Evolutionary conservation across 148 eudicot species (phyloP).

Genomic region (Bassia scoparia): DNA sequence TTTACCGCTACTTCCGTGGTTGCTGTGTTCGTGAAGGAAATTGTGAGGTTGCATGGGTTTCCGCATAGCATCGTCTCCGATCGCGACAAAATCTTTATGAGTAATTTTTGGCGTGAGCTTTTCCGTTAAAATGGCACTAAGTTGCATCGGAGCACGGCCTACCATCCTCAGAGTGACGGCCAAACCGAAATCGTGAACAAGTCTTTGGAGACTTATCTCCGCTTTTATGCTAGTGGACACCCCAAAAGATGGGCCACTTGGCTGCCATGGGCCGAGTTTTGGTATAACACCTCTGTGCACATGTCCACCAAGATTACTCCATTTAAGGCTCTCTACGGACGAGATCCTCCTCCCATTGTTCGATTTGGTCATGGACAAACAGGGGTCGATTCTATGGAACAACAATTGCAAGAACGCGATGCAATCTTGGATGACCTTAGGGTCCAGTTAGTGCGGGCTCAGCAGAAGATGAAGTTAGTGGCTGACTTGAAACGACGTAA

Average conservation of each 20-base stretch:
- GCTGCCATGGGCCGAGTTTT: not conserved
- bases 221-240: not conserved
- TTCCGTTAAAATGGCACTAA: no score
- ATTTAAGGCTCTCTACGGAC: no score
- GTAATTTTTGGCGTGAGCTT: no score
- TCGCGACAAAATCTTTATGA: no score
- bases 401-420: not conserved
- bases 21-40: no score
- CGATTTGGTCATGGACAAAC: not conserved
- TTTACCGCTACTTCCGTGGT: no score
- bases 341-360: not conserved
- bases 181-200: not conserved
- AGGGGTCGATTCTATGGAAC: not conserved
- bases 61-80: no score
- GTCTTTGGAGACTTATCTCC: not conserved
- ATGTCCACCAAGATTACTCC: not conserved
- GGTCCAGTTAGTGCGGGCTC: not conserved
- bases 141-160: no score
- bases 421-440: not conserved
- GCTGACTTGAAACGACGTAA: not conserved
- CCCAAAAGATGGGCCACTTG: not conserved
- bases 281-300: not conserved
- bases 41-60: no score
- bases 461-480: not conserved
- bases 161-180: not conserved